Evolutionary conservation across 192 early-diverging fungal species (phyloP).

Genomic region (Backusella parvicylindrica): DNA sequence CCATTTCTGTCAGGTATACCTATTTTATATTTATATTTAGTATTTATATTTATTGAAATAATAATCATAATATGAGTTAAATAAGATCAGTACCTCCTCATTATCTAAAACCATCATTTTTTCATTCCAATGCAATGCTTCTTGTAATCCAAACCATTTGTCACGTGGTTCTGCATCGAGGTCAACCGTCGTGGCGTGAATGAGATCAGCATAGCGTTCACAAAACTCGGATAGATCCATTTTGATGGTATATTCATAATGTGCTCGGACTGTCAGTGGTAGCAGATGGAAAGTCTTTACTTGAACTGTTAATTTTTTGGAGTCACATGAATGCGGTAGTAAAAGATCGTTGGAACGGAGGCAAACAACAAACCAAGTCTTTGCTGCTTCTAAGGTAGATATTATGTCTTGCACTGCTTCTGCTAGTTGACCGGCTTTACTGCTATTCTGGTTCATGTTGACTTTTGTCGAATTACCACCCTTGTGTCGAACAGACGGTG

Average conservation of each 20-base stretch:
- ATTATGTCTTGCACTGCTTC: slow-evolving; percentile 47
- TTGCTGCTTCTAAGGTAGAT: slow-evolving; percentile 60
- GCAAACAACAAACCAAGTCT: slow-evolving; percentile 73
- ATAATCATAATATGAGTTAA: background rate
- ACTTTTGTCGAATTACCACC: slow-evolving; percentile 41
- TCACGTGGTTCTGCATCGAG: slow-evolving; percentile 27
- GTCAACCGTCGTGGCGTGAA: slow-evolving; percentile 39
- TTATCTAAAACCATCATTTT: slow-evolving; percentile 20
- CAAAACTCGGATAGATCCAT: slow-evolving; percentile 72
- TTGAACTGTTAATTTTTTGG: slow-evolving; percentile 64
- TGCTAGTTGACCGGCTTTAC: slow-evolving; percentile 35
- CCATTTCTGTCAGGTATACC: slow-evolving; percentile 67
- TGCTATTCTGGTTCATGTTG: slow-evolving; percentile 28
- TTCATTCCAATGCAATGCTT: slow-evolving; percentile 15
- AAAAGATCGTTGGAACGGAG: slow-evolving; percentile 65
- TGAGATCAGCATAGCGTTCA: slow-evolving; percentile 62
- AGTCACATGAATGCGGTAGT: slow-evolving; percentile 60
- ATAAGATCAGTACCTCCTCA: background rate
- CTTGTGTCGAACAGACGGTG: slow-evolving; percentile 53
- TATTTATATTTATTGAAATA: background rate
- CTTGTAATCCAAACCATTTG: slow-evolving; percentile 31
- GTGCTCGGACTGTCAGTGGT: slow-evolving; percentile 57
- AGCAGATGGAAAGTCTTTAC: slow-evolving; percentile 59
- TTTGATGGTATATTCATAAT: slow-evolving; percentile 71
- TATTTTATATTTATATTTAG: slow-evolving; percentile 16